phyloP scores from a whole-genome alignment of 805 yeast species.

The Candida quercuum region DNA sequence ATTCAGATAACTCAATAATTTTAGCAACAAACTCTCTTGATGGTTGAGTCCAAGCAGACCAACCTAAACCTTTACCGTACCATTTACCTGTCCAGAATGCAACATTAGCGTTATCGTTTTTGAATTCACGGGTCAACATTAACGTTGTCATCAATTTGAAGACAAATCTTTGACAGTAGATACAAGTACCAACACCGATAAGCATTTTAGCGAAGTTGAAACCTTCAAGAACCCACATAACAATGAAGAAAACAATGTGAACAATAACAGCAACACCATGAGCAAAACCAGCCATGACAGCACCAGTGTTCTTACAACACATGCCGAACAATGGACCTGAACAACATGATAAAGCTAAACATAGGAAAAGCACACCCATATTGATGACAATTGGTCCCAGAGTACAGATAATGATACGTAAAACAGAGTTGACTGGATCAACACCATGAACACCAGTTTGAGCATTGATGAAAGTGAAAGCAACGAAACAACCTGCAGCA shows the following conservation, averaged over 20 bases:
- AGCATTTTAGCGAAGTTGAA: slow-evolving; percentile 85
- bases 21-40: slow-evolving; percentile 92
- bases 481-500: slow-evolving; percentile 76
- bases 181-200: slow-evolving; percentile 77
- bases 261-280: slow-evolving; percentile 91
- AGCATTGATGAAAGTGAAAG: slow-evolving; percentile 76
- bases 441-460: slow-evolving; percentile 70
- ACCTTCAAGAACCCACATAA: slow-evolving; percentile 96
- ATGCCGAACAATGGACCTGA: slow-evolving; percentile 93
- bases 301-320: slow-evolving; percentile 96
- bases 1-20: slow-evolving; percentile 88
- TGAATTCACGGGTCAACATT: slow-evolving; percentile 89
- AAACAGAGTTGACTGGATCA: slow-evolving; percentile 56
- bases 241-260: slow-evolving; percentile 83
- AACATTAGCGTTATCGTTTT: slow-evolving; percentile 90
- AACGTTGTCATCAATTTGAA: slow-evolving; percentile 78
- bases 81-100: slow-evolving; percentile 99
- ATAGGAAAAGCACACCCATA: slow-evolving; percentile 74
- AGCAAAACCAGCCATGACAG: slow-evolving; percentile 91
- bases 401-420: slow-evolving; percentile 74
- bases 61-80: slow-evolving; percentile 92
- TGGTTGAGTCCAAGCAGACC: slow-evolving; percentile 94
- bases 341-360: slow-evolving; percentile 87
- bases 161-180: slow-evolving; percentile 81
- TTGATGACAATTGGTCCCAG: slow-evolving; percentile 89